These are phyloP conservation scores for Ganoderma meredithae DNA, from an alignment of 1,284 basidiomycete species.

Conservation along the genomic window DNA sequence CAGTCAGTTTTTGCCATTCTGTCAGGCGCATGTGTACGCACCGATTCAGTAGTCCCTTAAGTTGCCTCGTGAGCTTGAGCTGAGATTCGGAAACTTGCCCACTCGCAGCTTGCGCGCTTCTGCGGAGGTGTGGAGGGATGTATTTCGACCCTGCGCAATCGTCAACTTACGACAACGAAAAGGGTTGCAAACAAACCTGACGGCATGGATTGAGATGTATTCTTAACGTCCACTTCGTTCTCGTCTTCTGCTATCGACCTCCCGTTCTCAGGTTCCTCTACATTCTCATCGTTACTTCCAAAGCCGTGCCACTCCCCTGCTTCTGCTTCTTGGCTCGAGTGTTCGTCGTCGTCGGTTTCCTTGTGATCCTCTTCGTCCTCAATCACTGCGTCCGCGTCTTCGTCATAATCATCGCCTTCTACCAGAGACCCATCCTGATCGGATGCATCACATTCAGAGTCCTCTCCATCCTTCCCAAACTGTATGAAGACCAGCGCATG, in stretches of 20 bases:
- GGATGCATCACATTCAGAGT: constrained; percentile 2
- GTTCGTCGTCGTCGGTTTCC: constrained; percentile 20
- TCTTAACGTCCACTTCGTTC: background rate
- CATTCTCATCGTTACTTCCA: constrained; percentile 3
- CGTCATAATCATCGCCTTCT: constrained; percentile 17
- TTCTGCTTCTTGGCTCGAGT: constrained; percentile 24
- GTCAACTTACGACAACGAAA: background rate
- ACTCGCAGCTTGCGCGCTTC: constrained; percentile 41
- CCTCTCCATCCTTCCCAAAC: constrained; percentile 12
- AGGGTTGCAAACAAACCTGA: constrained; percentile 7
- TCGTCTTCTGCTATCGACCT: background rate
- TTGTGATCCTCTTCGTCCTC: constrained; percentile 24
- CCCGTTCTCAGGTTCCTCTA: background rate
- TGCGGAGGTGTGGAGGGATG: constrained; percentile 71
- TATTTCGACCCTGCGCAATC: constrained; percentile 49
- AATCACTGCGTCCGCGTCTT: constrained; percentile 24
- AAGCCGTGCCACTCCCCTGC: constrained; percentile 42
- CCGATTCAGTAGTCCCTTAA: constrained; percentile 92
- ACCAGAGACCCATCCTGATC: constrained; percentile 8
- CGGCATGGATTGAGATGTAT: constrained; percentile 1
- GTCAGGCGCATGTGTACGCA: constrained; percentile 42
- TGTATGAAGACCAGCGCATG: background rate
- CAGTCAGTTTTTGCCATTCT: constrained; percentile 4
- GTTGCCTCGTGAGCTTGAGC: constrained; percentile 76
- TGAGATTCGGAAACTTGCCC: constrained; percentile 57